These are phyloP conservation scores for Penicillium sp. DNA, from an alignment of 2,329 filamentous ascomycete species.

Conservation along the genomic window DNA sequence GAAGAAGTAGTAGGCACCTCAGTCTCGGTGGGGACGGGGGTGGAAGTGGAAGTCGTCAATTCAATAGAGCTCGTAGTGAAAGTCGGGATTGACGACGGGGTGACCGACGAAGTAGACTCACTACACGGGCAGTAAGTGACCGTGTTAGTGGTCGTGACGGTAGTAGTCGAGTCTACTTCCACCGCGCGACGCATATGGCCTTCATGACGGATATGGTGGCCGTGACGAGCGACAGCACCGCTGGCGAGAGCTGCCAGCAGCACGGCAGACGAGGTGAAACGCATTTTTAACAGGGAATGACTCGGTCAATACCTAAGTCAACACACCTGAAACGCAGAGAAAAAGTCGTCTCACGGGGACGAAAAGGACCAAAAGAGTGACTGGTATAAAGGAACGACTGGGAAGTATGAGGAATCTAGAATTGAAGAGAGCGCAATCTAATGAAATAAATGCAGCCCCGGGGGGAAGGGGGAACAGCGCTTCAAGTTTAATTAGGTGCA, in stretches of 20 bases:
- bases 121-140: constrained; percentile 15
- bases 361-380: constrained; percentile 1
- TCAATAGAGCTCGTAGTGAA: neutral
- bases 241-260: constrained; percentile 37
- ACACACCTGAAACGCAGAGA: neutral
- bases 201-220: constrained; percentile 17
- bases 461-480: neutral
- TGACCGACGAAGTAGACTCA: constrained; percentile 6
- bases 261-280: constrained; percentile 34
- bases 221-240: constrained; percentile 25
- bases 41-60: constrained; percentile 3
- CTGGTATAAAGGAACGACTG: constrained; percentile 5
- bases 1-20: constrained; percentile 1
- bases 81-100: constrained; percentile 2
- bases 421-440: constrained; percentile 1
- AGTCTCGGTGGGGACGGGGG: neutral
- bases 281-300: constrained; percentile 26
- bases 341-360: neutral
- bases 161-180: constrained; percentile 3
- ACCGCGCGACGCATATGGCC: constrained; percentile 21
- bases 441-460: neutral
- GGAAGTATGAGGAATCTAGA: constrained; percentile 2
- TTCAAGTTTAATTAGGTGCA: neutral
- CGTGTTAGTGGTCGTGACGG: constrained; percentile 14
- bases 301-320: neutral